phyloP scores from a whole-genome alignment of 2,329 filamentous ascomycete genomes.

The Cadophora sp. region DNA sequence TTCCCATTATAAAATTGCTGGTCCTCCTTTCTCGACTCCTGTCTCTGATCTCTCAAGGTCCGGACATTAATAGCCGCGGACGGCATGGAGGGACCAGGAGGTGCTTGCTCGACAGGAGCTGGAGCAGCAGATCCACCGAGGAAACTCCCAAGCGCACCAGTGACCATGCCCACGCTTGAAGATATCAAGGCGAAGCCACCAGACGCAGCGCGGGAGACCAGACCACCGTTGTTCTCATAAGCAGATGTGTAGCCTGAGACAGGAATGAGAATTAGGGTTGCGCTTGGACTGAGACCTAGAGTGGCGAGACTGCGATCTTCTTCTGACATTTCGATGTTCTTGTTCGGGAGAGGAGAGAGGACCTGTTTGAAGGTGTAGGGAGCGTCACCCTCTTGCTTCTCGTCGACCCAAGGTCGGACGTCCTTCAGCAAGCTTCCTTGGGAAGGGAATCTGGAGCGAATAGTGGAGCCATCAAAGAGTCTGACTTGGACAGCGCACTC shows the following conservation, averaged over 20 bases:
- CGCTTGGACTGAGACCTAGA: constrained; percentile 77
- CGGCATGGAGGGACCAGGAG: constrained; percentile 40
- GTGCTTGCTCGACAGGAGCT: constrained; percentile 13
- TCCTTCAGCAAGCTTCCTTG: constrained; percentile 66
- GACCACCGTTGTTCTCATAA: constrained; percentile 51
- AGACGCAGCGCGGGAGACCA: constrained; percentile 49
- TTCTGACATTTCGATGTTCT: constrained; percentile 75
- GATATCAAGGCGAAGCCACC: constrained; percentile 48
- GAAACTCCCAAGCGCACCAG: constrained; percentile 51
- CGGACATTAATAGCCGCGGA: constrained; percentile 50
- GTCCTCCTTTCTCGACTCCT: constrained; percentile 60
- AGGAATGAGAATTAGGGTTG: constrained; percentile 83
- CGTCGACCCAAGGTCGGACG: constrained; percentile 80
- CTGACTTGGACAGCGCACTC: constrained; percentile 76
- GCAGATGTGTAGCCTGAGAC: constrained; percentile 66
- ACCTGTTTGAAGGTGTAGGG: constrained; percentile 89
- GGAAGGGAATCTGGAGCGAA: constrained; percentile 75
- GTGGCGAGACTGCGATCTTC: constrained; percentile 72
- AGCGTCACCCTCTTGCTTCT: constrained; percentile 60
- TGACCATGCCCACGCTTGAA: constrained; percentile 50
- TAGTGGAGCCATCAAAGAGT: constrained; percentile 82
- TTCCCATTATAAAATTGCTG: constrained; percentile 92
- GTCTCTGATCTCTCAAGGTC: constrained; percentile 56
- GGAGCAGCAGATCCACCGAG: constrained; percentile 49
- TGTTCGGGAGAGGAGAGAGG: constrained; percentile 78